Base-by-base conservation (phyloP, 148 eudicot species). In the Suaeda aralocaspica region DNA sequence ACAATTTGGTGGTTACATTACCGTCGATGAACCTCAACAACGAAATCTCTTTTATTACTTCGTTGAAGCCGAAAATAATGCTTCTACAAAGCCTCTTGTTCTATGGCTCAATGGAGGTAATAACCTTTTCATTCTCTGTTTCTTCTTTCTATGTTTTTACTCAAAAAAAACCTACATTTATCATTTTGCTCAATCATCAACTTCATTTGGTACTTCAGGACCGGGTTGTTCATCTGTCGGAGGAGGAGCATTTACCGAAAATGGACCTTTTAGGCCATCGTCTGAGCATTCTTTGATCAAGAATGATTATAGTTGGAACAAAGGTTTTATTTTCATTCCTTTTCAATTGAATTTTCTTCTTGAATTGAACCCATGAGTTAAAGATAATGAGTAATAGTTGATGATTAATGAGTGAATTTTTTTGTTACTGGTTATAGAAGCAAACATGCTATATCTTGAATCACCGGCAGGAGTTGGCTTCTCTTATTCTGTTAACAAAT, bases 31-130 rank as follows among this genome's bases (percentile, higher is more conserved):
- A 57, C 46, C 64, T 18, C 55, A 74, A 21, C 48, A 78, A n/a
- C n/a, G n/a, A 53, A 87, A 81, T 19, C 79, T 87, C 16, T 92
- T 89, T 70, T 89, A 92, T 80, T 92, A 87, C 76, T 84, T 87
- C 76, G 86, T 84, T 49, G 78, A 92, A 80, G 87, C 96, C 48
- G 74, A 92, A 74, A 72, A 72, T 2, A 72, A 67, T 21, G 82
- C 85, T 69, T 69, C 82, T 68, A 72, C 89, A 36, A 85, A 77
- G 56, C 92, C 92, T 51, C 92, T 92, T 66, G 92, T 84, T 74
- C 84, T 86, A 18, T 87, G 97, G 94, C 82, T 91, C 65, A 91
- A 85, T 84, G 94, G 94, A 88, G 96, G 96, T 90, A 29, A n/a
- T n/a, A n/a, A n/a, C n/a, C 19, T 29, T 16, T 24, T 24, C 48